A percentile compares a stretch with the other conserved stretches of the same genome.
phyloP scores from a whole-genome alignment of 2,329 filamentous ascomycete genomes.

The Aspergillus sp. region DNA sequence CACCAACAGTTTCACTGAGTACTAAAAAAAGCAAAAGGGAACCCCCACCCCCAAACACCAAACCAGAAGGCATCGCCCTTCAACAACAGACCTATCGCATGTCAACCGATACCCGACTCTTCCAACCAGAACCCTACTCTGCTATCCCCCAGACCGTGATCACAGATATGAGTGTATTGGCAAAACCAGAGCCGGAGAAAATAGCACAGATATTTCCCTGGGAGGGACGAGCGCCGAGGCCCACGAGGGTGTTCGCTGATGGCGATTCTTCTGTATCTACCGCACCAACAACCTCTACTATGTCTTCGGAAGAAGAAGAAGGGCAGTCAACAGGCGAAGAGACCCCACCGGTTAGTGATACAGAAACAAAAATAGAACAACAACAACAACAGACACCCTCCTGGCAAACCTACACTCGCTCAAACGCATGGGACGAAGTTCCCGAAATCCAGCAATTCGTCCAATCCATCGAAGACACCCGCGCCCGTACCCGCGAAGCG shows the following conservation, averaged over 20 bases:
- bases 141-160: too few relatives aligned
- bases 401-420: slow-evolving; percentile 66
- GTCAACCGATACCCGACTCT: slow-evolving; percentile 66
- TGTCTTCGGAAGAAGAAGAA: too few relatives aligned
- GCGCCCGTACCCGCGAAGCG: slow-evolving; percentile 22
- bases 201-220: slow-evolving; percentile 78
- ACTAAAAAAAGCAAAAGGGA: slow-evolving; percentile 40
- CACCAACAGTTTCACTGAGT: slow-evolving; percentile 5
- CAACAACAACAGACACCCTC: slow-evolving; percentile 42
- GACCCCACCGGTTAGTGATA: too few relatives aligned
- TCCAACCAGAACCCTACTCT: slow-evolving; percentile 48
- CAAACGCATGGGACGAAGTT: slow-evolving; percentile 89
- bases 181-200: slow-evolving; percentile 49
- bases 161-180: slow-evolving; percentile 60
- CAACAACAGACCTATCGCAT: slow-evolving; percentile 72
- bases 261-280: too few relatives aligned
- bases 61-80: slow-evolving; percentile 78
- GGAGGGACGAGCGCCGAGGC: slow-evolving; percentile 61
- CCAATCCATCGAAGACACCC: slow-evolving; percentile 61
- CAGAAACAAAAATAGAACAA: neutral
- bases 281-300: neutral
- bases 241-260: slow-evolving; percentile 41
- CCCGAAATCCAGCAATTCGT: slow-evolving; percentile 85
- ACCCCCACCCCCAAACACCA: slow-evolving; percentile 55
- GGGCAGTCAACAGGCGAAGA: too few relatives aligned